A percentile compares a stretch with the other conserved stretches of the same genome.
Evolutionary conservation across 179 eudicot species (phyloP).

Genomic region (Pouteria campechiana): DNA sequence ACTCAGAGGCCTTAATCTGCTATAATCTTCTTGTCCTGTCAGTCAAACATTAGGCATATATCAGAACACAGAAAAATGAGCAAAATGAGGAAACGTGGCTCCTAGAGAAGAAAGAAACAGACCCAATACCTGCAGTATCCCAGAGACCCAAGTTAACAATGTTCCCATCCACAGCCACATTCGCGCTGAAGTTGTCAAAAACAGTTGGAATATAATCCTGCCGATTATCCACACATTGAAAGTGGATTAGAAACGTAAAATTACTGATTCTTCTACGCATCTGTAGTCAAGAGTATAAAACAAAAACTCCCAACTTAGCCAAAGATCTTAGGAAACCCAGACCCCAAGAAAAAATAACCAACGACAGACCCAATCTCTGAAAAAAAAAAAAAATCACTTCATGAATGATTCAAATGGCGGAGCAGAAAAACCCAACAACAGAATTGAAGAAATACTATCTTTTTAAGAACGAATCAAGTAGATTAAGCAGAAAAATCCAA

Average conservation of each 20-base stretch:
- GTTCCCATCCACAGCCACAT: conserved; percentile 96
- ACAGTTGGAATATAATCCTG: conserved; percentile 99
- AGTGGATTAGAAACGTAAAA: too few relatives aligned
- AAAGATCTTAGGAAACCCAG: neutral
- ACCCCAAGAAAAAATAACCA: conserved; percentile 1
- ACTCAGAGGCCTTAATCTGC: conserved; percentile 97
- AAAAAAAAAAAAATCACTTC: neutral
- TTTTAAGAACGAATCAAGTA: neutral
- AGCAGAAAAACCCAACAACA: neutral
- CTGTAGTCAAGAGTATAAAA: too few relatives aligned
- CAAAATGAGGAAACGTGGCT: neutral
- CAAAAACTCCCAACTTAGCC: too few relatives aligned
- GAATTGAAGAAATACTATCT: neutral
- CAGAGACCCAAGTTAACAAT: conserved; percentile 95
- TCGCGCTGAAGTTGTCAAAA: conserved; percentile 98
- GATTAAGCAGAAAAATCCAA: conserved; percentile 4
- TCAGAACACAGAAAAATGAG: neutral
- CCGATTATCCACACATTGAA: conserved; percentile 2
- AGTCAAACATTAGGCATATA: conserved; percentile 2
- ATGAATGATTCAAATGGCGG: neutral
- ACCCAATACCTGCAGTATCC: conserved; percentile 87
- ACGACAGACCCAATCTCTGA: neutral
- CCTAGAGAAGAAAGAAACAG: neutral
- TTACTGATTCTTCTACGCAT: too few relatives aligned
- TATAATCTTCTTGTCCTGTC: conserved; percentile 89